Evolutionary conservation across 306 rosid genomes (phyloP).

Genomic region (Benincasa hispida): DNA sequence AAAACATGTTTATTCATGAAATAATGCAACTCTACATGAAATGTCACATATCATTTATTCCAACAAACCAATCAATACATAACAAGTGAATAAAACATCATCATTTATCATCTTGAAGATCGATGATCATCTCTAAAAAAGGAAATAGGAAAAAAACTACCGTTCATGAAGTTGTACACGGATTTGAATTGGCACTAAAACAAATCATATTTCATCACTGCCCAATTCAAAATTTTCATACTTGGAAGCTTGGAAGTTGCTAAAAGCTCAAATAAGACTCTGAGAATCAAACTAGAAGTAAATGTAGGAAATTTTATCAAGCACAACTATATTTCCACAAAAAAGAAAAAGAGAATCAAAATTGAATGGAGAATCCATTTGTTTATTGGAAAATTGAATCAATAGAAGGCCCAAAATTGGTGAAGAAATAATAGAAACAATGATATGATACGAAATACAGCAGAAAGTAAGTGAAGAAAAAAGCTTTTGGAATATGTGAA

Average conservation of each 20-base stretch:
- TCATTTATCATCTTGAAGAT: too few relatives aligned
- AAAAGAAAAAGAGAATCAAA: background rate
- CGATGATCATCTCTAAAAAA: too few relatives aligned
- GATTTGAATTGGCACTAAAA: too few relatives aligned
- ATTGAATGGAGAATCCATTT: constrained; percentile 25
- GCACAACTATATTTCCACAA: background rate
- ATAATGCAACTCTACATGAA: too few relatives aligned
- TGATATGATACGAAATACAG: constrained; percentile 1
- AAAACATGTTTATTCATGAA: too few relatives aligned
- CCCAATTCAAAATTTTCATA: too few relatives aligned
- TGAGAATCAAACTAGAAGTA: background rate
- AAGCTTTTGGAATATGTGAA: background rate
- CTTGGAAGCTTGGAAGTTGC: background rate
- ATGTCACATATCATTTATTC: too few relatives aligned
- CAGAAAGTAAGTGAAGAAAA: background rate
- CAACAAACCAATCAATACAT: too few relatives aligned
- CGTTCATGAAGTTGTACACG: too few relatives aligned
- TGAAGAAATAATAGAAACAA: constrained; percentile 9
- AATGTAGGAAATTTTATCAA: background rate
- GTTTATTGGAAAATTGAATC: constrained; percentile 20
- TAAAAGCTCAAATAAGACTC: background rate
- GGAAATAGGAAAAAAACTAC: too few relatives aligned
- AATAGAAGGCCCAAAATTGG: constrained; percentile 23
- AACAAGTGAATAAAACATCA: too few relatives aligned
- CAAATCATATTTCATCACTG: too few relatives aligned